Conservation (phyloP, 192 early-diverging fungal species). For the Rhizophlyctis rosea region DNA sequence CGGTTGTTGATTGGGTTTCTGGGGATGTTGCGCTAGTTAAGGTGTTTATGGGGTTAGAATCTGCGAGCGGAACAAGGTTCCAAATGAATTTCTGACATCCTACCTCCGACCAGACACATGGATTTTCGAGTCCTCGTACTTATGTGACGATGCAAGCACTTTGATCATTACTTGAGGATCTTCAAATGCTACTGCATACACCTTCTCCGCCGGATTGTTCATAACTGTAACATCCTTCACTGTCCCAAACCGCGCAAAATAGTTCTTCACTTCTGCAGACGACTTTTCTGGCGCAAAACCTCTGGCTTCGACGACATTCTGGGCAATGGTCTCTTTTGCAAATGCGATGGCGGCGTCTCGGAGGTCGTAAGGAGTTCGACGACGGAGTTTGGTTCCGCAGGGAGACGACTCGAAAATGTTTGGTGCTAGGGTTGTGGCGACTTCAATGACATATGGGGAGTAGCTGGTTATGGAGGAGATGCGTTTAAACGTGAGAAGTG, state of each 20-base stretch:
- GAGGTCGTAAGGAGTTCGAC: slow-evolving; percentile 15
- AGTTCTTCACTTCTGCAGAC: slow-evolving; percentile 12
- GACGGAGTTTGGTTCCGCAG: slow-evolving; percentile 14
- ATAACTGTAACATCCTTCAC: background rate
- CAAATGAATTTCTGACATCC: background rate
- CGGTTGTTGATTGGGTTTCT: background rate
- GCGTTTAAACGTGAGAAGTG: slow-evolving; percentile 20
- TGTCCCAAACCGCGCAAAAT: slow-evolving; percentile 12
- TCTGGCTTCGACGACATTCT: slow-evolving; percentile 16
- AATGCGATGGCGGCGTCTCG: slow-evolving; percentile 5
- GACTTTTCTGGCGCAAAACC: slow-evolving; percentile 16
- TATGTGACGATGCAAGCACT: slow-evolving; percentile 16
- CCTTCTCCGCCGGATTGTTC: background rate
- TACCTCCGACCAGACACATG: slow-evolving; percentile 9
- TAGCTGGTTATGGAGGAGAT: slow-evolving; percentile 12
- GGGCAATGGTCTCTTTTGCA: slow-evolving; percentile 10
- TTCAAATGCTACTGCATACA: slow-evolving; percentile 14
- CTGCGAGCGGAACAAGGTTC: no score
- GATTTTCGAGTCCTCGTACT: slow-evolving; percentile 20
- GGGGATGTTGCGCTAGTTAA: no score
- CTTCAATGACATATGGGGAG: slow-evolving; percentile 8
- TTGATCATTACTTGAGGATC: slow-evolving; percentile 21
- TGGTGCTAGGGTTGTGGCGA: slow-evolving; percentile 13
- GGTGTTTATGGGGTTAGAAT: no score
- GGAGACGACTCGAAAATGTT: slow-evolving; percentile 10